Conservation (phyloP, 805 yeast genomes). For the Barnettozyma botsteinii region DNA sequence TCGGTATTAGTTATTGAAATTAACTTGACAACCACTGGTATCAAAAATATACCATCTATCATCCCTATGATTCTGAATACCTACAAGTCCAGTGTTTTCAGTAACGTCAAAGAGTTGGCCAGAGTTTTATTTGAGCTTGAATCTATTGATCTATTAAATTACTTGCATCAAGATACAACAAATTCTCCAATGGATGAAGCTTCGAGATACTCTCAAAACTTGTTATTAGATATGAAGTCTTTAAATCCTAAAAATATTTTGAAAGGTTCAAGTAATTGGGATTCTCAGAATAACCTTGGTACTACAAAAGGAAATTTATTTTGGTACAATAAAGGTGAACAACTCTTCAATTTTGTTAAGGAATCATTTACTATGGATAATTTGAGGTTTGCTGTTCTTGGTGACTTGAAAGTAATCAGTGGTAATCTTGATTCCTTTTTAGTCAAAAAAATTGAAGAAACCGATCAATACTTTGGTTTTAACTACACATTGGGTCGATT, state of each 20-base stretch:
- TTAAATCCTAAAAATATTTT: constrained; percentile 36
- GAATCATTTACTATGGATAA: constrained; percentile 27
- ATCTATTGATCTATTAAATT: constrained; percentile 41
- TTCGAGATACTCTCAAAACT: constrained; percentile 31
- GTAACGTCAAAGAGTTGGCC: constrained; percentile 27
- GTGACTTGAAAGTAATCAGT: constrained; percentile 17
- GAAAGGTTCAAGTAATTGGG: constrained; percentile 34
- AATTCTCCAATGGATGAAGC: constrained; percentile 44
- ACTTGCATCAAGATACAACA: constrained; percentile 34
- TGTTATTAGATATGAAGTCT: constrained; percentile 33
- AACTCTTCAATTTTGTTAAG: constrained; percentile 31
- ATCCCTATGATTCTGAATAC: constrained; percentile 29
- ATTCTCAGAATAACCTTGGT: constrained; percentile 20
- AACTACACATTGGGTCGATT: constrained; percentile 27
- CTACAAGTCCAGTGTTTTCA: constrained; percentile 16
- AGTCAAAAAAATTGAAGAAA: not conserved
- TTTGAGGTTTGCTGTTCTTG: constrained; percentile 31
- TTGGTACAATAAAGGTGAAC: constrained; percentile 39
- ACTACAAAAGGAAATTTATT: constrained; percentile 28
- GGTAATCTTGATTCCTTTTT: not conserved
- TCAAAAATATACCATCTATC: constrained; percentile 30
- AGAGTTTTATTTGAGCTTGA: constrained; percentile 41
- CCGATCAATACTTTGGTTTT: constrained; percentile 42
- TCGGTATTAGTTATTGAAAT: constrained; percentile 45
- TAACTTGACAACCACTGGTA: constrained; percentile 42